Evolutionary conservation across 768 basidiomycete species (phyloP), one percentile per base, ranked within the genome.

Genomic region (Agaricus subrufescens): DNA sequence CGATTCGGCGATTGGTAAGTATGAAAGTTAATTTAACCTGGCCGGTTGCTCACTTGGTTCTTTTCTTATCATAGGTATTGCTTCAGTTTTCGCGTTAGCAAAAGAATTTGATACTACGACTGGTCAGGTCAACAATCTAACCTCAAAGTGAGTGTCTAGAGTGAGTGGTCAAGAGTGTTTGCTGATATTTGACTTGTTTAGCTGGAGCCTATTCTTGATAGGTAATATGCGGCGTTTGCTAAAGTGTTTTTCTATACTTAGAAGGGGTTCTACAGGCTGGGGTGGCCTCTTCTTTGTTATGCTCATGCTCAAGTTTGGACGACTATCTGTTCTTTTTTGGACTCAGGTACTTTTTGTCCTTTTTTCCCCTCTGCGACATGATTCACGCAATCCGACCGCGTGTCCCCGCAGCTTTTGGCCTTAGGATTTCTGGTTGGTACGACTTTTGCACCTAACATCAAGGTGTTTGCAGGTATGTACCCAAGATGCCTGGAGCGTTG

Each of bases 321-420:
- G 87, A 44, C 75, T 89, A 1, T 84, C 86, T 0, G 69, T 87
- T 11, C 67, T 89, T 34, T 87, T 87, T 69, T 89, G 86, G 86
- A 82, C 84, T 0, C 86, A 87, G 71, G 81, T 82, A 56, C 31
- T 37, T 38, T n/a, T 1, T 40, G 23, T 8, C 14, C 10, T 23
- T 30, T 5, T 40, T 27, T 8, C 14, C 10, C 14, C 31, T 5
- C 9, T 15, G 19, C 15, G 6, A 8, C 3, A 6, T 4, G 9
- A 29, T 25, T 14, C 23, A 29, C 14, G 8, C 6, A 25, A 49
- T 14, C 29, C 7, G 10, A 34, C 1, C 34, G 19, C 19, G 19
- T 34, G 7, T 8, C 3, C 11, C 5, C 31, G 11, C 14, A 85
- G 80, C 60, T 87, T 11, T 66, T 86, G 26, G 79, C 83, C 0